Evolutionary conservation across 2,329 filamentous ascomycete species (phyloP), one percentile per base, ranked within the genome.

Genomic region (Cadophora sp.): DNA sequence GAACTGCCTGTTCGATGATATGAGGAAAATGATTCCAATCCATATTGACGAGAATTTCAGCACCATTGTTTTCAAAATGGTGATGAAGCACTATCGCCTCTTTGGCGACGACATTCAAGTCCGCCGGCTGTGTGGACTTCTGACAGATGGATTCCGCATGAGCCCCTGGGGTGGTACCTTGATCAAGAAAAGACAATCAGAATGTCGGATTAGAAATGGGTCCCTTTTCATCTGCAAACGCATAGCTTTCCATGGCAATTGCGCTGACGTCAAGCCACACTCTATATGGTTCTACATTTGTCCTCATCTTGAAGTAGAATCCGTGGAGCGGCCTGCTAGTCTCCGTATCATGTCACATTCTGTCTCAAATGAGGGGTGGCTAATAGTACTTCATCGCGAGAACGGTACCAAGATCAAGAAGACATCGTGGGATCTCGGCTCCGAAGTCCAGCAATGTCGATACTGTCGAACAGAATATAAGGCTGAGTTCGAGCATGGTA

Each of bases 41-140:
- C 67, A 31, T 62, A 67, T 71, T 31, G 50, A 71, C 31, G 37
- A 64, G 5, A 65, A 63, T 46, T 69, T 71, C 64, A 71, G 69
- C 56, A 63, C 60, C 29, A 51, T 61, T 67, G 55, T 71, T 67
- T 71, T 68, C 61, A 71, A 68, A 62, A 71, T 71, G 69, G 64
- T 55, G 64, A 67, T 71, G 64, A 71, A 71, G 56, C 66, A 67
- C 29, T 51, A 71, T 50, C 55, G n/a, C 61, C 55, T 60, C 24
- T 69, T 71, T 67, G 67, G 64, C 48, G 22, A 69, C 26, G 64
- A 69, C 67, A 31, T 64, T 65, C 64, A 34, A 66, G 67, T 22
- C 56, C 67, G 64, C 66, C 43, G 58, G 56, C 66, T 71, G 55
- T 67, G 69, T 48, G 61, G 63, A 61, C 61, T 67, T 63, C 50